Percentiles rank a stretch among this genome's conserved stretches.
These are phyloP conservation scores for Cystobasidium ongulense DNA, from an alignment of 768 basidiomycete species.

Conservation along the genomic window DNA sequence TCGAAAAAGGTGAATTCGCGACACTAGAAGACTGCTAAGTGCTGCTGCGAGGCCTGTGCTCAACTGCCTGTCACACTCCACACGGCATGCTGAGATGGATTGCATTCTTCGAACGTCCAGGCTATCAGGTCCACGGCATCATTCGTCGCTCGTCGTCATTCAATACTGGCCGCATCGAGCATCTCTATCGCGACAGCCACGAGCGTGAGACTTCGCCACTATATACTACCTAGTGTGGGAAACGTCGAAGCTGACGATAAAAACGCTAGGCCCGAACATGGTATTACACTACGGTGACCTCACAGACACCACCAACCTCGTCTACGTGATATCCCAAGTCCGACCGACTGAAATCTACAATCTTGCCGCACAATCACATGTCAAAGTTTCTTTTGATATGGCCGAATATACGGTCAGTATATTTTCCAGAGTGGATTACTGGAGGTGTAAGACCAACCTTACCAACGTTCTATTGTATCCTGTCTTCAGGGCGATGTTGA, in stretches of 20 bases:
- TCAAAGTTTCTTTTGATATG: conserved; percentile 99
- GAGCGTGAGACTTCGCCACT: conserved; percentile 56
- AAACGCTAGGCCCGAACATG: conserved; percentile 42
- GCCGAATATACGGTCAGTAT: conserved; percentile 73
- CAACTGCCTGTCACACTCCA: neutral
- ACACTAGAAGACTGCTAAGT: neutral
- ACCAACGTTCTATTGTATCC: neutral
- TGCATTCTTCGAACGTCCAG: neutral
- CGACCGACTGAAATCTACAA: conserved; percentile 96
- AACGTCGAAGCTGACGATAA: neutral
- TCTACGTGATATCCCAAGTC: conserved; percentile 89
- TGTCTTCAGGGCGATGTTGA: conserved; percentile 69
- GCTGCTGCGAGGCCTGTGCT: neutral
- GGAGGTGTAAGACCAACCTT: neutral
- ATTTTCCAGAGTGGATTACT: neutral
- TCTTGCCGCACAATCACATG: conserved; percentile 93
- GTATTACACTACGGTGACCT: conserved; percentile 53
- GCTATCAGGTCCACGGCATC: conserved; percentile 48
- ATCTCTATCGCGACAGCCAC: conserved; percentile 86
- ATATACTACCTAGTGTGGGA: neutral
- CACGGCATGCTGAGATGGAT: neutral
- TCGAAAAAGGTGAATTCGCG: conserved; percentile 43
- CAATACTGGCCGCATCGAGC: conserved; percentile 90
- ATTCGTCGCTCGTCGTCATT: conserved; percentile 96
- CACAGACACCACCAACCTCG: conserved; percentile 91